Base-by-base conservation (phyloP, 192 early-diverging fungal genomes). In the Physocladia obscura region DNA sequence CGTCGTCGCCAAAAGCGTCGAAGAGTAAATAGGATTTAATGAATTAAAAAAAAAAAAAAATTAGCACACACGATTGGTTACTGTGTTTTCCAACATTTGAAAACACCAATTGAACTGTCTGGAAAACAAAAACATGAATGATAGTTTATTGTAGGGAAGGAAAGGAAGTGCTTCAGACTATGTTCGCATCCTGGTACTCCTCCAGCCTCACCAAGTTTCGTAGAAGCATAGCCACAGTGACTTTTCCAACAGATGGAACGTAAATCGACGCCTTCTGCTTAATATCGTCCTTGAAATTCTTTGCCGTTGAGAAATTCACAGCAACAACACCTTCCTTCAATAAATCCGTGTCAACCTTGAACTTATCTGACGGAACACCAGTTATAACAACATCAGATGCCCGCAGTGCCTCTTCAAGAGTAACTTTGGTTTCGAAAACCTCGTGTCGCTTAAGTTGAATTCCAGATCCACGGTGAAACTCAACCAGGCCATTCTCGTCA, bases 191-290 rank as follows among this genome's bases (percentile, higher is more conserved):
- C 50, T 75, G 76, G 55, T 84, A 81, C 31, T 80, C 82, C 35
- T 73, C 62, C 29, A 97, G 82, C 30, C 97, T 87, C 40, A 98
- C 75, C 48, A 99, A 78, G 75, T 99, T 99, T 69, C 97, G 86
- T 82, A 97, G 89, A 36, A 99, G 83, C 97, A 99, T 99, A 15
- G 94, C 92, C 17, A 99, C 94, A 2, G 97, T 99, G 57, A 98
- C 97, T 76, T 99, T 98, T 48, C 97, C 97, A 11, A 99, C 93
- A 3, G 90, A 88, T 0, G 94, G 94, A 55, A 99, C 95, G 76
- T 90, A 99, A 74, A 99, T 95, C 26, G 92, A 89, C 35, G 97
- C 94, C 57, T 90, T 89, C n/a, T 92, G 87, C 76, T 92, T 92
- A 67, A 98, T 87, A 49, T 93, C 92, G 22, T 94, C 93, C 69